Evolutionary conservation across 2,329 filamentous ascomycete species (phyloP).

Genomic region (Lanzia echinophila): DNA sequence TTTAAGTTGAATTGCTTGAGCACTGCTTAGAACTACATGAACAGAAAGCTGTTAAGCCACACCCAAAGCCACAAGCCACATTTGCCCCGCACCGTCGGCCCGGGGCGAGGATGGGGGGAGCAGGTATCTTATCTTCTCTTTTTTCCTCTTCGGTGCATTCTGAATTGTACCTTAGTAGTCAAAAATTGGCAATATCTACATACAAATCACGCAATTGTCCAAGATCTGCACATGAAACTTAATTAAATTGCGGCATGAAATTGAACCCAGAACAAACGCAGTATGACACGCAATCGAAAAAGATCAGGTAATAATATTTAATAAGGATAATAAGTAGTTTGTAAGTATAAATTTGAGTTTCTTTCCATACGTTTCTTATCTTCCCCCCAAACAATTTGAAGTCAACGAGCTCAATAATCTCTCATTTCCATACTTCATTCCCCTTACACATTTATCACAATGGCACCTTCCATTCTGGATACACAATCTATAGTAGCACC

Average conservation of each 20-base stretch:
- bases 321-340: neutral
- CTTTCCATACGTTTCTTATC: neutral
- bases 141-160: too few relatives aligned
- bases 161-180: too few relatives aligned
- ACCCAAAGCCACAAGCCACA: too few relatives aligned
- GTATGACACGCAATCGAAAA: neutral
- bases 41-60: too few relatives aligned
- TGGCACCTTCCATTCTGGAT: conserved; percentile 20
- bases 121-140: too few relatives aligned
- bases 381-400: neutral
- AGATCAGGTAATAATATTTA: neutral
- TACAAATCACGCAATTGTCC: conserved; percentile 9
- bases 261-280: neutral
- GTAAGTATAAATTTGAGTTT: neutral
- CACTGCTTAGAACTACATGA: too few relatives aligned
- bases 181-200: conserved; percentile 3
- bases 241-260: neutral
- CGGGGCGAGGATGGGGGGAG: too few relatives aligned
- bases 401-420: neutral
- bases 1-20: too few relatives aligned
- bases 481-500: conserved; percentile 15
- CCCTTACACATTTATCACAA: neutral
- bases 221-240: conserved; percentile 4
- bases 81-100: too few relatives aligned
- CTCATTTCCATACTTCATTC: neutral